These are phyloP conservation scores for Colletotrichum costaricense DNA, from an alignment of 2,329 filamentous ascomycete species.

Conservation along the genomic window DNA sequence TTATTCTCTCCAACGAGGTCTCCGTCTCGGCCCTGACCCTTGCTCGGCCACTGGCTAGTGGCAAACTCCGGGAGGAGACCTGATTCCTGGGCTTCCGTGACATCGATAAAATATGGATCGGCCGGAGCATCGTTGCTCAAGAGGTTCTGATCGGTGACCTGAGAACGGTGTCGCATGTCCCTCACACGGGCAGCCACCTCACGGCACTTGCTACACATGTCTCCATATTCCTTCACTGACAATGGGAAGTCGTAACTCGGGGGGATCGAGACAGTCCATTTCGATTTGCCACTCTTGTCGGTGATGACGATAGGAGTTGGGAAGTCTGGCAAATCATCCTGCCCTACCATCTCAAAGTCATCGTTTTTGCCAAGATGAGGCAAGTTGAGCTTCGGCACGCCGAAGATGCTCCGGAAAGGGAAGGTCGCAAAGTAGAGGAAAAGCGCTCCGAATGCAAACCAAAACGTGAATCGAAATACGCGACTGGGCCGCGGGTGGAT, in stretches of 20 bases:
- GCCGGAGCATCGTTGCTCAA: constrained; percentile 67
- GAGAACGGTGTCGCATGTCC: constrained; percentile 57
- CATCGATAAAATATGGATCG: constrained; percentile 79
- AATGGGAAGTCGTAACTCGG: constrained; percentile 75
- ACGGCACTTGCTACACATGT: constrained; percentile 75
- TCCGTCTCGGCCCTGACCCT: constrained; percentile 39
- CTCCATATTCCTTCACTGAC: constrained; percentile 71
- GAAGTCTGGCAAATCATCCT: constrained; percentile 74
- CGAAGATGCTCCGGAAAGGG: constrained; percentile 45
- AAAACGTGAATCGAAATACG: constrained; percentile 66
- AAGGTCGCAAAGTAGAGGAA: constrained; percentile 61
- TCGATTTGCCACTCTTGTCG: constrained; percentile 71
- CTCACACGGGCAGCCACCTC: constrained; percentile 71
- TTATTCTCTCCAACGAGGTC: constrained; percentile 61
- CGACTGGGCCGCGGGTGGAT: constrained; percentile 67
- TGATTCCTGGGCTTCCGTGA: constrained; percentile 74
- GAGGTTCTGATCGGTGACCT: constrained; percentile 54
- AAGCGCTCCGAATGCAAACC: constrained; percentile 61
- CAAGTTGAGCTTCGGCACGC: constrained; percentile 51
- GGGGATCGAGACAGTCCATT: constrained; percentile 88
- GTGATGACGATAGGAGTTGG: constrained; percentile 78
- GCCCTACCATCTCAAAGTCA: constrained; percentile 75
- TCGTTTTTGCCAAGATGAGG: constrained; percentile 50
- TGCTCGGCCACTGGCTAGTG: constrained; percentile 36
- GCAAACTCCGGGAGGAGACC: constrained; percentile 66